These are phyloP conservation scores for Apiospora koreana DNA, from an alignment of 2,329 filamentous ascomycete species.

Conservation along the genomic window DNA sequence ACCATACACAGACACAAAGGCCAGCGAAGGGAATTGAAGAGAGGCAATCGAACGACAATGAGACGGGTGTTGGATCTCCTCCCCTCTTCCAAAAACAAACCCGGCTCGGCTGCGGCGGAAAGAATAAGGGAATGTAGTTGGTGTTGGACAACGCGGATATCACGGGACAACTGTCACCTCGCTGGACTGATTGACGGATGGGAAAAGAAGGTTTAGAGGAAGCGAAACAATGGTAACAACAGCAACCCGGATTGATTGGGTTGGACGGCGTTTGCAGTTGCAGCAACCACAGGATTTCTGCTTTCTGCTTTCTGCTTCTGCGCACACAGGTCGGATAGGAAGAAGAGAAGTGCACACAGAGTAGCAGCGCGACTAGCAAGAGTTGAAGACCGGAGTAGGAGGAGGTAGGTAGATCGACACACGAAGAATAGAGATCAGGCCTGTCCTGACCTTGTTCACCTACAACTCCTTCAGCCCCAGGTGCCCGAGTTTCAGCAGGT, in stretches of 20 bases:
- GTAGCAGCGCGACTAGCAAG: no score
- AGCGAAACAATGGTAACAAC: not conserved
- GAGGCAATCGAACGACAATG: not conserved
- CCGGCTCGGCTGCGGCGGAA: not conserved
- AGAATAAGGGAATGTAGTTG: not conserved
- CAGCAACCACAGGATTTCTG: not conserved
- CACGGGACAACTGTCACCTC: not conserved
- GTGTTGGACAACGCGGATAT: not conserved
- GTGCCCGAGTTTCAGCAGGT: not conserved
- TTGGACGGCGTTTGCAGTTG: not conserved
- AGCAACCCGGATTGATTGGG: not conserved
- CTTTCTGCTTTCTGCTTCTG: no score
- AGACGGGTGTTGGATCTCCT: not conserved
- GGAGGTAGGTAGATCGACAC: not conserved
- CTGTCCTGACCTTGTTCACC: not conserved
- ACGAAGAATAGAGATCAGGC: not conserved
- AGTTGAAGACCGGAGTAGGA: not conserved
- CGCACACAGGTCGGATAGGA: not conserved
- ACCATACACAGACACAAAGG: not conserved
- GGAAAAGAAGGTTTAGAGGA: not conserved
- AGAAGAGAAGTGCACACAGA: not conserved
- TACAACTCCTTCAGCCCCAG: conserved; percentile 4
- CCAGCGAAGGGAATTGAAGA: not conserved
- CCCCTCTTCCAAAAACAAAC: not conserved
- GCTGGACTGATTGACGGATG: not conserved